Evolutionary conservation across 495 filamentous ascomycete genomes (phyloP).

Genomic region (Aspergillus taichungensis): DNA sequence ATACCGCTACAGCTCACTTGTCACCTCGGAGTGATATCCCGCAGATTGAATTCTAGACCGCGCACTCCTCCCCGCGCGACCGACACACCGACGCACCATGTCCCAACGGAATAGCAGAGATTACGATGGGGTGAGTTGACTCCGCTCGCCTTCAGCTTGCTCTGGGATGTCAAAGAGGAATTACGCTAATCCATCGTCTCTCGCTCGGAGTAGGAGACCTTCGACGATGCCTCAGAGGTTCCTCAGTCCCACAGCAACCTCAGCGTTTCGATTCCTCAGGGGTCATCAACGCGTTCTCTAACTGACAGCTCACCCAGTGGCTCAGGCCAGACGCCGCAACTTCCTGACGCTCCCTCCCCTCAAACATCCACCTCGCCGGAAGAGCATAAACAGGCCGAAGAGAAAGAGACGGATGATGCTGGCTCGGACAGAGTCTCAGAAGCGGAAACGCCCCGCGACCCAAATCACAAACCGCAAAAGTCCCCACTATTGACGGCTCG

Average conservation of each 20-base stretch:
- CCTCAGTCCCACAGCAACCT: constrained; percentile 22
- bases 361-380: constrained; percentile 24
- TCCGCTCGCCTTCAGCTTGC: constrained; percentile 5
- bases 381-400: constrained; percentile 24
- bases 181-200: background rate
- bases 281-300: constrained; percentile 36
- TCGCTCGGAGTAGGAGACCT: constrained; percentile 52
- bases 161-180: background rate
- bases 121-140: constrained; percentile 39
- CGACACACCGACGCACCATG: constrained; percentile 14
- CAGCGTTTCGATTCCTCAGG: constrained; percentile 27
- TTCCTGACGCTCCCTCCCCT: constrained; percentile 25
- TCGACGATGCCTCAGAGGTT: constrained; percentile 65
- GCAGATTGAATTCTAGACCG: constrained; percentile 4
- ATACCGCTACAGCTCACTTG: background rate
- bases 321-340: constrained; percentile 27
- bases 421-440: constrained; percentile 18
- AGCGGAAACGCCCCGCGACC: constrained; percentile 20
- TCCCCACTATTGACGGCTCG: constrained; percentile 52
- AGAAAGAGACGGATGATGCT: constrained; percentile 13
- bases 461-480: constrained; percentile 29
- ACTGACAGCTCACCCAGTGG: constrained; percentile 39
- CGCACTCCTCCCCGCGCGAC: no score
- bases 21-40: no score
- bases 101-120: constrained; percentile 38